Base-by-base conservation (phyloP, 495 filamentous ascomycete species). In the Cladorrhinum samala region DNA sequence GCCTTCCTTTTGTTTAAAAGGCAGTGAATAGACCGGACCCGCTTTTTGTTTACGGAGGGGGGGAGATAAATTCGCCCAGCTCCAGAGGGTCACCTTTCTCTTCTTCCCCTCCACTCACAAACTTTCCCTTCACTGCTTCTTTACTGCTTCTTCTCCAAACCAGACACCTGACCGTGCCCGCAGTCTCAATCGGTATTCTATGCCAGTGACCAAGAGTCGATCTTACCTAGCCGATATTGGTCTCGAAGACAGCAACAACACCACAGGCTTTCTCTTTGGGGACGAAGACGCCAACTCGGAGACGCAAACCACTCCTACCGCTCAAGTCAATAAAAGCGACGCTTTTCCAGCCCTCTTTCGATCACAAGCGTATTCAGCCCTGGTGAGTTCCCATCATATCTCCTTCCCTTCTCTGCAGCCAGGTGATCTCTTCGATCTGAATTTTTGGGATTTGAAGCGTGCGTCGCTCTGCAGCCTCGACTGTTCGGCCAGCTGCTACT, bases 141-240 rank as follows among this genome's bases (percentile, higher is more conserved):
- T 8, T 25, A 14, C n/a, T n/a, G 5, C 59, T 60, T 27, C 2
- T 42, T 50, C 33, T 6, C 39, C 42, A 19, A 20, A 45, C 42
- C n/a, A 5, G 45, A 47, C 24, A 2, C 24, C 8, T 33, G 27
- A 33, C 27, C 27, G 6, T 33, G 5, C 27, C 5, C 24, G 16
- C 50, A 91, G 87, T 50, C 76, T 84, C 48, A 90, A 95, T 64
- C 84, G 91, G 40, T 90, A 92, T 67, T 95, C 90, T 8, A 91
- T 96, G 87, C 91, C 91, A 7, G 83, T 88, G 23, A 86, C 83
- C 45, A 82, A 80, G 56, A 80, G 76, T 56, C 79, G 87, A 39
- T 76, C 75, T 21, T 83, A 84, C 40, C 61, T 76, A 55, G 67
- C 71, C 56, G 77, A 81, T 36, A 75, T 72, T 30, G 77, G 73